Conservation (phyloP, 768 basidiomycete species). For the Boletus subcaerulescens region DNA sequence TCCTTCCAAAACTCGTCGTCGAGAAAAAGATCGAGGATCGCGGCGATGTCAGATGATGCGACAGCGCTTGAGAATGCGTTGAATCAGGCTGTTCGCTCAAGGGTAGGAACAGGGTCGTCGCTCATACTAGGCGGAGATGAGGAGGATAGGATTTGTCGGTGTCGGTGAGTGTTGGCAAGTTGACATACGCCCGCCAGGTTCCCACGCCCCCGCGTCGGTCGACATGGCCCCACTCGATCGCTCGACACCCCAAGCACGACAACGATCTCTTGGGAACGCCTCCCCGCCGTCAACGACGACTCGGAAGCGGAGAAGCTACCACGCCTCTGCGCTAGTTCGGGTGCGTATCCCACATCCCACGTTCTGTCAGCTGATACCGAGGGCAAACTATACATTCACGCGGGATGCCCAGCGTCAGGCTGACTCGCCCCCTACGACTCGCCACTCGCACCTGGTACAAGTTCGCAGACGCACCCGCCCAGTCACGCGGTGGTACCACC, state of each 20-base stretch:
- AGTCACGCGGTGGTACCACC: constrained; percentile 41
- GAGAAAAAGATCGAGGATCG: constrained; percentile 26
- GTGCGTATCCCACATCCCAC: constrained; percentile 17
- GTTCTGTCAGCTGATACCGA: no score
- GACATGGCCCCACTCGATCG: constrained; percentile 36
- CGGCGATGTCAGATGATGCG: constrained; percentile 7
- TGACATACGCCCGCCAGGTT: no score
- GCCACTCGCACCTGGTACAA: constrained; percentile 27
- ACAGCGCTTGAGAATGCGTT: constrained; percentile 22
- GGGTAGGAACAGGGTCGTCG: no score
- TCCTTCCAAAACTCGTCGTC: constrained; percentile 48
- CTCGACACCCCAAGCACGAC: constrained; percentile 3
- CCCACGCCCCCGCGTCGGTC: not conserved
- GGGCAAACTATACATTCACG: constrained; percentile 33
- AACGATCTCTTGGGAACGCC: constrained; percentile 29
- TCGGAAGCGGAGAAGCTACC: constrained; percentile 35
- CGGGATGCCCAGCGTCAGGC: constrained; percentile 38
- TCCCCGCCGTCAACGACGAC: constrained; percentile 26
- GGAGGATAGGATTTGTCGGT: no score
- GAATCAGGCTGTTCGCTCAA: constrained; percentile 27
- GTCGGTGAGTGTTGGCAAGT: no score
- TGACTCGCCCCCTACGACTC: constrained; percentile 35
- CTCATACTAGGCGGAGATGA: no score
- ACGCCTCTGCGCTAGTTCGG: constrained; percentile 28
- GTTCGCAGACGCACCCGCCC: constrained; percentile 37